phyloP scores from a whole-genome alignment of 306 rosid genomes.

The Arachis stenosperma region DNA sequence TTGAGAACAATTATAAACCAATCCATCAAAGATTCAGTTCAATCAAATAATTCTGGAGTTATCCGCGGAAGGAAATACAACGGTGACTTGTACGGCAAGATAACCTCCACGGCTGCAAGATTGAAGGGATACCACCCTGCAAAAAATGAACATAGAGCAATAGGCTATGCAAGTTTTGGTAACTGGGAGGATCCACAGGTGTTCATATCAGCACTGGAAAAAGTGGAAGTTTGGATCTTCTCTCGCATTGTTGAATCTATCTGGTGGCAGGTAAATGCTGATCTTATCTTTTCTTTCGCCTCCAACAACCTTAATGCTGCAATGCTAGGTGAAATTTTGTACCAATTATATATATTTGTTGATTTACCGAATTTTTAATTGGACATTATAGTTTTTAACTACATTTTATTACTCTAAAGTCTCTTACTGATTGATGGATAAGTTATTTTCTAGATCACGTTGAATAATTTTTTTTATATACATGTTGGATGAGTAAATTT shows the following conservation, averaged over 20 bases:
- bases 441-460: too few relatives aligned
- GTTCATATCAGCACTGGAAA: constrained; percentile 63
- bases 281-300: constrained; percentile 18
- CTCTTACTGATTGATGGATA: too few relatives aligned
- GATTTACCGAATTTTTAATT: too few relatives aligned
- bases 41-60: constrained; percentile 45
- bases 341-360: too few relatives aligned
- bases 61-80: constrained; percentile 48
- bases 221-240: constrained; percentile 86
- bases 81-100: constrained; percentile 43
- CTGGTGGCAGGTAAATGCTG: constrained; percentile 82
- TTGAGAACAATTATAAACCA: constrained; percentile 70
- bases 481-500: too few relatives aligned
- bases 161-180: constrained; percentile 49
- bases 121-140: constrained; percentile 57
- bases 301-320: constrained; percentile 9
- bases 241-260: constrained; percentile 79
- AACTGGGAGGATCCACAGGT: constrained; percentile 65
- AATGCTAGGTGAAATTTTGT: not conserved
- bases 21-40: constrained; percentile 38
- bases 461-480: too few relatives aligned
- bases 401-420: too few relatives aligned
- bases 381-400: too few relatives aligned
- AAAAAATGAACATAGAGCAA: constrained; percentile 42
- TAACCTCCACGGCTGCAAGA: constrained; percentile 44